These are phyloP conservation scores for Zygotorulaspora mrakii DNA, from an alignment of 1,139 yeast genomes.

Conservation along the genomic window DNA sequence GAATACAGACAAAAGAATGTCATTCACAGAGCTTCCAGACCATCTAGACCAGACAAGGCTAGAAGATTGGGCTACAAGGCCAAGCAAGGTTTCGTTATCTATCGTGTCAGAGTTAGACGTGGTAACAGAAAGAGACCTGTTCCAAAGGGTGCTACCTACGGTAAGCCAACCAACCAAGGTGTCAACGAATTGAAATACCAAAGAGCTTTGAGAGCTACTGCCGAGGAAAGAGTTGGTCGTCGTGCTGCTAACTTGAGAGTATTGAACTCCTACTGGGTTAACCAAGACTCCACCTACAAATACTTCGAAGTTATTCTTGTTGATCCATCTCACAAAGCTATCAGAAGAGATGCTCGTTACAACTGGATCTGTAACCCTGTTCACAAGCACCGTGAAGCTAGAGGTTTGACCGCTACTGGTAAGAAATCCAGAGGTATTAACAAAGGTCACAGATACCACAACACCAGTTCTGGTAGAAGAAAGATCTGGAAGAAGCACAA, in stretches of 20 bases:
- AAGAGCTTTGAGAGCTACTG: conserved; percentile 95
- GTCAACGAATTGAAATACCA: conserved; percentile 99
- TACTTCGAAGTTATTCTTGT: conserved; percentile 96
- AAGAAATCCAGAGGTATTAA: conserved; percentile 99
- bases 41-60: conserved; percentile 99
- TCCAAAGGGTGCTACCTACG: conserved; percentile 99
- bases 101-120: conserved; percentile 99
- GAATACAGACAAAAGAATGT: conserved; percentile 99
- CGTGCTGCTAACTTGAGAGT: conserved; percentile 99
- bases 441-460: conserved; percentile 99
- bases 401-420: conserved; percentile 98
- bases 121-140: conserved; percentile 99
- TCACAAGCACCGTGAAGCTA: conserved; percentile 99
- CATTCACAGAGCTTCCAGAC: conserved; percentile 98
- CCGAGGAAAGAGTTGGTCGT: conserved; percentile 99
- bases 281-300: conserved; percentile 99
- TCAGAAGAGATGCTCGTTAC: conserved; percentile 98
- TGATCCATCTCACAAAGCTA: conserved; percentile 97
- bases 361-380: conserved; percentile 99
- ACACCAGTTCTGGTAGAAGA: conserved; percentile 97
- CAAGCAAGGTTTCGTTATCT: conserved; percentile 98
- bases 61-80: conserved; percentile 99
- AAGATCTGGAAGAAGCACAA: conserved; percentile 99
- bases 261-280: conserved; percentile 99
- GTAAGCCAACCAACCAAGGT: conserved; percentile 99